Evolutionary conservation across 2,329 filamentous ascomycete genomes (phyloP).

Genomic region (Ceratocystis albifundus): DNA sequence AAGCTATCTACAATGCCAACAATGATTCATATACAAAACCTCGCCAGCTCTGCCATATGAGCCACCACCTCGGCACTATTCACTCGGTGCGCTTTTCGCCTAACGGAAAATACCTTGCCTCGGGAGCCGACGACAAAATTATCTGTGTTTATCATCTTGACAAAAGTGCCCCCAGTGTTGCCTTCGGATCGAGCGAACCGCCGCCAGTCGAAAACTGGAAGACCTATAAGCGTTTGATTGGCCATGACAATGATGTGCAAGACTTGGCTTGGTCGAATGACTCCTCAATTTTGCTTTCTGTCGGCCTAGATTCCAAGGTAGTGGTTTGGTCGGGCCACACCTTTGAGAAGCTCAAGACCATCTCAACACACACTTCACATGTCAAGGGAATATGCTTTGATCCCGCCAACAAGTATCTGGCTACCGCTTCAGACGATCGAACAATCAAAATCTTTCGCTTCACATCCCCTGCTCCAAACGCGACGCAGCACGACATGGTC

Average conservation of each 20-base stretch:
- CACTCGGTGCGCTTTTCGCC: conserved; percentile 94
- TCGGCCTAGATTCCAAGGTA: conserved; percentile 93
- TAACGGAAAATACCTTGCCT: conserved; percentile 89
- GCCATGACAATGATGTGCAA: conserved; percentile 97
- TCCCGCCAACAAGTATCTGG: conserved; percentile 97
- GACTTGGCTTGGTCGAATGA: conserved; percentile 95
- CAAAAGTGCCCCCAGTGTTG: conserved; percentile 63
- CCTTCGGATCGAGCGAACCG: conserved; percentile 78
- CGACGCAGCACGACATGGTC: conserved; percentile 85
- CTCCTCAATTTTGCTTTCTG: conserved; percentile 88
- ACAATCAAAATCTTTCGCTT: conserved; percentile 96
- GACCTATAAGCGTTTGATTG: conserved; percentile 81
- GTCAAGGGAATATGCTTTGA: conserved; percentile 99
- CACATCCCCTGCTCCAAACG: conserved; percentile 78
- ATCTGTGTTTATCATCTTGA: conserved; percentile 94
- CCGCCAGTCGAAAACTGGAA: conserved; percentile 97
- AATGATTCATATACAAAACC: conserved; percentile 62
- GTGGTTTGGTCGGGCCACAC: conserved; percentile 97
- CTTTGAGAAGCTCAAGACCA: conserved; percentile 92
- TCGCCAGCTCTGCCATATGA: conserved; percentile 93
- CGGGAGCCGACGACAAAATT: conserved; percentile 96
- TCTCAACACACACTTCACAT: conserved; percentile 88
- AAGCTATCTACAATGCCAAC: conserved; percentile 74
- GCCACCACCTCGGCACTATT: conserved; percentile 94
- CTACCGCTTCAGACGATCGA: conserved; percentile 91